phyloP scores from a whole-genome alignment of 2,329 filamentous ascomycete species.

The Diaporthe sp. region DNA sequence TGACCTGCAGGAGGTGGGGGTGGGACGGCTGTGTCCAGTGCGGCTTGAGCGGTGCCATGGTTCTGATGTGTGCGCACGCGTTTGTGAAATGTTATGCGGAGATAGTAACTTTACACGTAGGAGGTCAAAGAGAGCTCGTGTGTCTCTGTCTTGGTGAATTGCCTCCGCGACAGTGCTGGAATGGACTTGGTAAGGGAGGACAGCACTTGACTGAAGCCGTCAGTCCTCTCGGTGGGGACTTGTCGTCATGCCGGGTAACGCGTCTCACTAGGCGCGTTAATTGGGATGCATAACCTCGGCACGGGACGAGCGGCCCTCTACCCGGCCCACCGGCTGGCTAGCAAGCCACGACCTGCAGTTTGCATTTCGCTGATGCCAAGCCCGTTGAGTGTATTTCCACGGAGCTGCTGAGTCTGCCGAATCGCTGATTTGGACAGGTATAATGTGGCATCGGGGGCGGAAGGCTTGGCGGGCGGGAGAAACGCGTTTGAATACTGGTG shows the following conservation, averaged over 20 bases:
- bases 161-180: not conserved
- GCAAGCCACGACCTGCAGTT: no score
- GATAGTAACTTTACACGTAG: not conserved
- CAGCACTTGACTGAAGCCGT: not conserved
- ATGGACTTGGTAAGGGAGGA: not conserved
- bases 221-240: not conserved
- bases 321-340: no score
- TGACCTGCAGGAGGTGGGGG: constrained; percentile 69
- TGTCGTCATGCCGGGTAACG: not conserved
- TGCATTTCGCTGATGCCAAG: no score
- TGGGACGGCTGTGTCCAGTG: constrained; percentile 74
- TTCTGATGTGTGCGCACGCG: constrained; percentile 21
- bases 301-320: not conserved
- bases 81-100: not conserved
- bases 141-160: not conserved
- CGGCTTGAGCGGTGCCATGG: constrained; percentile 70
- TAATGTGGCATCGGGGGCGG: no score
- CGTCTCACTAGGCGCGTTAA: not conserved
- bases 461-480: no score
- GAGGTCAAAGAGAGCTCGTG: not conserved
- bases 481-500: no score
- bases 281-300: constrained; percentile 2
- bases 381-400: no score
- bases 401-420: no score
- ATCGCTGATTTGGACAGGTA: no score